Conservation (phyloP, 108 stramenopile species). For the Thalassiosira profunda region DNA sequence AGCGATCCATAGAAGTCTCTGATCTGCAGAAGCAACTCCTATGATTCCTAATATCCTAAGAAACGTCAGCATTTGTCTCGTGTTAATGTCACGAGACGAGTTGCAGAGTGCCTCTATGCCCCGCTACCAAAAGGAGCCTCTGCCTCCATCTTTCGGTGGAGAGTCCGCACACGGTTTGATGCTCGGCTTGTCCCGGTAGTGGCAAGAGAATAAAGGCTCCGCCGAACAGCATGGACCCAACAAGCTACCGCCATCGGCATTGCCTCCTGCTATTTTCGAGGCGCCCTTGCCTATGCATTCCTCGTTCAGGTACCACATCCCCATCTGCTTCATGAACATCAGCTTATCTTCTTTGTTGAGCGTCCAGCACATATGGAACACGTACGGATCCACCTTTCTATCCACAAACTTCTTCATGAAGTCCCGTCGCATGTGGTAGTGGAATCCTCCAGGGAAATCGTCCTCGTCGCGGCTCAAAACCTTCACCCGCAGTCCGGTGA, state of each 20-base stretch:
- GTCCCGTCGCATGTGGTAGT: slow-evolving; percentile 49
- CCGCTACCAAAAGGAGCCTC: slow-evolving; percentile 59
- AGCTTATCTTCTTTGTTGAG: slow-evolving; percentile 82
- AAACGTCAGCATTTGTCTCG: no score
- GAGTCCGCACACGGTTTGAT: slow-evolving; percentile 58
- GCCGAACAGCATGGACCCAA: slow-evolving; percentile 45
- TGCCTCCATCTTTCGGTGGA: slow-evolving; percentile 45
- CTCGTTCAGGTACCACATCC: slow-evolving; percentile 73
- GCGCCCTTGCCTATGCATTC: slow-evolving; percentile 42
- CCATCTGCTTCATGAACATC: slow-evolving; percentile 73
- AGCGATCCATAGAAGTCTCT: no score
- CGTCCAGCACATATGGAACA: slow-evolving; percentile 90
- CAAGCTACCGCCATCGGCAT: slow-evolving; percentile 1
- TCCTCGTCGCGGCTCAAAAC: slow-evolving; percentile 51
- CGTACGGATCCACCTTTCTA: slow-evolving; percentile 18
- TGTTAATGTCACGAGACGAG: no score
- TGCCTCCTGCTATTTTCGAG: slow-evolving; percentile 13
- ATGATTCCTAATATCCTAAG: no score
- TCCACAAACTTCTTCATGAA: slow-evolving; percentile 41
- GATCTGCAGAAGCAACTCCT: no score
- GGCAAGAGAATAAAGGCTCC: slow-evolving; percentile 54
- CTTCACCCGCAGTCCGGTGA: slow-evolving; percentile 73
- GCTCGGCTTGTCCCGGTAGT: slow-evolving; percentile 74
- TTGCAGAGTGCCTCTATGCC: no score
- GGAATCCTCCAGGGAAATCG: slow-evolving; percentile 63